Evolutionary conservation across 176 grass and related monocot species (phyloP), one percentile per base, ranked within the genome.

Genomic region (Raddia guianensis): DNA sequence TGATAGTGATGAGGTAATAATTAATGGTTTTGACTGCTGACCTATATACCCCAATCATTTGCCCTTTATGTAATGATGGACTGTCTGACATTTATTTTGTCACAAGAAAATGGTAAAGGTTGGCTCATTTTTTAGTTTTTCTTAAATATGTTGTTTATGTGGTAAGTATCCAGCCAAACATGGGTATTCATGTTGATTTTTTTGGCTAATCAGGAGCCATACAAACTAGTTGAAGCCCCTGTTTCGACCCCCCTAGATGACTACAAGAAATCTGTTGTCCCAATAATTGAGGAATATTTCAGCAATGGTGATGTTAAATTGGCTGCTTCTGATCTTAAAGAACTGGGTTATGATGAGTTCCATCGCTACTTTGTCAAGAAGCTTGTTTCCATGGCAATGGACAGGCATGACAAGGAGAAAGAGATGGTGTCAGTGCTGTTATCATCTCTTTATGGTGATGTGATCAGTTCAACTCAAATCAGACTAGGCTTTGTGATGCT

Each of bases 351-450:
- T 65, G 77, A 88, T 84, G 91, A 89, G 70, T 92, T 85, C 74
- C 95, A 90, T 75, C 61, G 80, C 70, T 92, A 92, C 87, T 97
- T 97, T 78, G 91, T 94, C 63, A 97, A 97, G 86, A 93, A 91
- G 70, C 87, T 97, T 83, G 87, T 97, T 63, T 97, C 95, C 32
- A 91, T 90, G 85, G 87, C 95, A 72, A 97, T 97, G 95, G 95
- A 97, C 59, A 86, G 90, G 57, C 89, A 91, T 86, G 90, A 94
- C 86, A 97, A 97, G 85, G 95, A 97, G 86, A 97, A 94, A 80
- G 95, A 97, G 81, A 97, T 97, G 95, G 77, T 46, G 2, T 94
- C 95, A 70, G 95, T 97, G 81, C 76, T 97, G 70, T 80, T 97
- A 63, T 97, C 95, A 42, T 86, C 77, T 90, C 80, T 97, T 14